Conservation (phyloP, 345 rosid genomes). For the Citrus australasica region DNA sequence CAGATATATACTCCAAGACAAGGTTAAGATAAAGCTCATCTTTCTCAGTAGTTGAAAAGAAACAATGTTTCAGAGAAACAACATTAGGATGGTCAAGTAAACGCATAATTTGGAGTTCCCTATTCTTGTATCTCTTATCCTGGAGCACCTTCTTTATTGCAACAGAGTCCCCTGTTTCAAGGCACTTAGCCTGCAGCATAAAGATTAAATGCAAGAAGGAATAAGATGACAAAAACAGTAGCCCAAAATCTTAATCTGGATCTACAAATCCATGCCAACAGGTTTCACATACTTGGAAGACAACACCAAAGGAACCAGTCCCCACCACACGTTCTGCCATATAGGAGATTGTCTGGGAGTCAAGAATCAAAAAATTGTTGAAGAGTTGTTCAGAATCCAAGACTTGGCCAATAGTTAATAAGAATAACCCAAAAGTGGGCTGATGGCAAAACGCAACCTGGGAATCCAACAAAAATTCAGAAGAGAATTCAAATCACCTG, state of each 20-base stretch:
- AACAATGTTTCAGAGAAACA: constrained; percentile 80
- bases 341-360: constrained; percentile 59
- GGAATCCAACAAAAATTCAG: constrained; percentile 9
- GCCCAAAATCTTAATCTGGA: not conserved
- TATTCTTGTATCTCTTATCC: constrained; percentile 96
- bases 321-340: constrained; percentile 90
- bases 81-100: constrained; percentile 80
- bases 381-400: not conserved
- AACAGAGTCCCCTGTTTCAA: constrained; percentile 76
- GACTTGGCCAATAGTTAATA: not conserved
- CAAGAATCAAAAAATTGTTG: constrained; percentile 16
- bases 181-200: constrained; percentile 66
- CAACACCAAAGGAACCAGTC: constrained; percentile 91
- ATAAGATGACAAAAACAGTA: not conserved
- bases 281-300: constrained; percentile 59
- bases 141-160: constrained; percentile 94
- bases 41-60: constrained; percentile 86
- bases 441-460: not conserved
- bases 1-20: constrained; percentile 85
- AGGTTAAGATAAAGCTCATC: constrained; percentile 94
- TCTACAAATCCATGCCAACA: not conserved
- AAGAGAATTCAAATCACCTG: constrained; percentile 51
- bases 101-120: constrained; percentile 98
- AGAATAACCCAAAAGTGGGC: constrained; percentile 10
- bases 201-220: not conserved